Conservation (phyloP, 257 asterid species). For the Solanum habrochaites region DNA sequence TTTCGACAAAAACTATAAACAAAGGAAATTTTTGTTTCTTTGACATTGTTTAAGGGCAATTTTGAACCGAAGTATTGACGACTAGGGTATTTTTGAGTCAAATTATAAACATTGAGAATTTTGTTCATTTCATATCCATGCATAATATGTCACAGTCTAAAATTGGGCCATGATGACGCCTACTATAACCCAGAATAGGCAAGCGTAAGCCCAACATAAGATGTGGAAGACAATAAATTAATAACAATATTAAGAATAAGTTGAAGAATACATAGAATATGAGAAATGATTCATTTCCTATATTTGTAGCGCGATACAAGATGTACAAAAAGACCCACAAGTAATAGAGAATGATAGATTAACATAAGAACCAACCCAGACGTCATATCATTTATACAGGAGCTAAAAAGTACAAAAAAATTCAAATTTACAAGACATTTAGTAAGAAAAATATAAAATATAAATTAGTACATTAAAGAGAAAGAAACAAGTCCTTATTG, state of each 20-base stretch:
- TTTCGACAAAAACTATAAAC: too few relatives aligned
- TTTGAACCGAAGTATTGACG: too few relatives aligned
- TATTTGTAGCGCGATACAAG: not conserved
- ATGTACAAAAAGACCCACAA: not conserved
- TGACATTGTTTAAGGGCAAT: too few relatives aligned
- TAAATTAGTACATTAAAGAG: not conserved
- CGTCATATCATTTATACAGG: too few relatives aligned
- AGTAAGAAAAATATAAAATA: not conserved
- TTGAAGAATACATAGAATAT: too few relatives aligned
- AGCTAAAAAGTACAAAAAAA: not conserved
- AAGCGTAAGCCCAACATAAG: not conserved
- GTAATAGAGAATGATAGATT: not conserved
- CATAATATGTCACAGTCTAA: too few relatives aligned
- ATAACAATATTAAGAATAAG: not conserved
- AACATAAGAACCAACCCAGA: not conserved
- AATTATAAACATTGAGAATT: too few relatives aligned
- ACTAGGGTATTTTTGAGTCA: too few relatives aligned
- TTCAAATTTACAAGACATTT: not conserved
- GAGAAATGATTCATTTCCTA: not conserved
- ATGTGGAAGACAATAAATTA: not conserved
- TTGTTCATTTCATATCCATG: not conserved
- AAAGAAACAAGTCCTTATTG: not conserved
- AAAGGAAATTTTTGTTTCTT: too few relatives aligned
- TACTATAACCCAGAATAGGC: not conserved
- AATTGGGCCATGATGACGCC: not conserved